Base-by-base conservation (phyloP, 345 rosid species). In the Boechera divaricarpa region DNA sequence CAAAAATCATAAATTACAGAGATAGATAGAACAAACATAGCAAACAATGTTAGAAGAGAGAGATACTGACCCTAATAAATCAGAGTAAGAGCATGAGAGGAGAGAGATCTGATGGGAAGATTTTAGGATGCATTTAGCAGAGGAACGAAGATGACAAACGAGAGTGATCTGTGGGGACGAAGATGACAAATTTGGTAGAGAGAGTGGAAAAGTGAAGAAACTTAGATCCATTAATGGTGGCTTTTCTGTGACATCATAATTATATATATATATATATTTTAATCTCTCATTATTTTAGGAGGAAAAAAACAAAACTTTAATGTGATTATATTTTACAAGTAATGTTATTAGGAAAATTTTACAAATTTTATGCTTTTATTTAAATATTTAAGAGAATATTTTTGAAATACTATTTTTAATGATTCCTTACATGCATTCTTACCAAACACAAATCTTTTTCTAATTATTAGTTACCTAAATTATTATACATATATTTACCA, bases 51-150 rank as follows among this genome's bases (percentile, higher is more conserved):
- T 32, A 67, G 38, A 36, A 6, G 21, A 10, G 21, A 33, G 33
- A 51, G 38, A 21, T 39, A 69, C 42, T 26, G 39, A 69, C 73
- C 63, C 4, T 3, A 53, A 21, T 49, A 68, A 24, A 52, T 7
- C 62, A 53, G 16, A 42, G 52, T 54, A 39, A 55, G 51, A 15
- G 53, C 63, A 15, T 7, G 36, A 35, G 49, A 5, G 15, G 33
- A 38, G 13, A 69, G 31, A 67, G 72, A 52, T 36, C 49, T 66
- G 29, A 16, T 33, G 42, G 49, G 24, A 15, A 68, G 21, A 35
- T 12, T 49, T 49, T 18, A 65, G 10, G 39, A 4, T 26, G 56
- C 70, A 47, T 24, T 29, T 5, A 66, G 24, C 1, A 45, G 32
- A 31, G 61, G n/a, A 67, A 49, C 24, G 1, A 21, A 21, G 24